Evolutionary conservation across 495 filamentous ascomycete genomes (phyloP).

Genomic region (Margaritispora aquatica): DNA sequence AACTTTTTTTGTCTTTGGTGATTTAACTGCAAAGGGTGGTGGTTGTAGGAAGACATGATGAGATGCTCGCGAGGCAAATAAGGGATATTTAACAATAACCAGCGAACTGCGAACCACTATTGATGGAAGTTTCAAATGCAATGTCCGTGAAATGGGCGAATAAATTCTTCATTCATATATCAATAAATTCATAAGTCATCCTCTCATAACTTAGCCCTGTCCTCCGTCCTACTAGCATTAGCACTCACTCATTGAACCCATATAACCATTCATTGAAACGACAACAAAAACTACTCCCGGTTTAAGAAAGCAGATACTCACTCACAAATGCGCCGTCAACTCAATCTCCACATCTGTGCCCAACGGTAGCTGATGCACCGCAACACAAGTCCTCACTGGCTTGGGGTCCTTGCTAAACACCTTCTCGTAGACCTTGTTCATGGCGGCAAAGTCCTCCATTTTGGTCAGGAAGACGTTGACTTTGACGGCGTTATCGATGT

Average conservation of each 20-base stretch:
- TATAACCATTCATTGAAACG: no score
- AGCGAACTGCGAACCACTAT: no score
- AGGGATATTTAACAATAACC: no score
- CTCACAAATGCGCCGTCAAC: conserved; percentile 49
- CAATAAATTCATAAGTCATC: neutral
- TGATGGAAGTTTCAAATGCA: no score
- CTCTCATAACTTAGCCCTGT: neutral
- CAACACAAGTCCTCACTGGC: conserved; percentile 59
- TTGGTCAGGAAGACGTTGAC: conserved; percentile 60
- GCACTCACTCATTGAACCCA: no score
- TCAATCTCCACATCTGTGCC: conserved; percentile 70
- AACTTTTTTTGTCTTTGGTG: neutral
- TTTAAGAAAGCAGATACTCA: neutral
- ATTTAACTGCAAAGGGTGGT: no score
- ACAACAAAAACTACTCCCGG: no score
- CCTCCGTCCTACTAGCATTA: neutral
- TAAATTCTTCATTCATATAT: neutral
- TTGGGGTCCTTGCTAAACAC: conserved; percentile 51
- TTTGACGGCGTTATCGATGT: conserved; percentile 61
- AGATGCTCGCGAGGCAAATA: neutral
- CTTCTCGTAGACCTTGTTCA: conserved; percentile 55
- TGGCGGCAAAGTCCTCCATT: conserved; percentile 60
- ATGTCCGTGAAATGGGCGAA: no score
- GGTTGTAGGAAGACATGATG: neutral
- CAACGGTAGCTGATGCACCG: conserved; percentile 57